Percentiles rank a stretch among this genome's conserved stretches.
Evolutionary conservation across 768 basidiomycete species (phyloP).

Genomic region (Kwoniella bestiolae): DNA sequence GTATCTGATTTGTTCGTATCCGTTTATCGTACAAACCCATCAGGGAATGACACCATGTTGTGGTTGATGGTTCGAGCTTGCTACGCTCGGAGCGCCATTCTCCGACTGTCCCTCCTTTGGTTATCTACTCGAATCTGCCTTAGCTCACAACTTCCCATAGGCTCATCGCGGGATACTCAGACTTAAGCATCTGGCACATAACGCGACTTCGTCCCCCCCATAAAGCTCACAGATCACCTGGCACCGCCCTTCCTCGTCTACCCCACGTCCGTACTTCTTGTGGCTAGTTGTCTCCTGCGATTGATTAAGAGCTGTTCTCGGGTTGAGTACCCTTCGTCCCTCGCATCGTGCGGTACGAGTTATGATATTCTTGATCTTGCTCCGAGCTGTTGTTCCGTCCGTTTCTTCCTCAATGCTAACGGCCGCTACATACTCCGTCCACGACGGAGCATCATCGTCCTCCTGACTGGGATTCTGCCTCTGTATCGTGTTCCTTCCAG

Average conservation of each 20-base stretch:
- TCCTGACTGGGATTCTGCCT: background rate
- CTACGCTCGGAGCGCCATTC: too few species aligned
- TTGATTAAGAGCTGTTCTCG: background rate
- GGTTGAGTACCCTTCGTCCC: background rate
- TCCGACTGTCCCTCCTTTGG: background rate
- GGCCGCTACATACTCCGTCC: too few species aligned
- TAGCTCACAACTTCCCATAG: too few species aligned
- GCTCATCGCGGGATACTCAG: too few species aligned
- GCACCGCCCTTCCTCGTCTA: background rate
- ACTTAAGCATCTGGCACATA: background rate
- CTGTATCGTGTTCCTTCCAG: background rate
- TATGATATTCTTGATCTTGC: background rate
- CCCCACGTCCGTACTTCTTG: background rate
- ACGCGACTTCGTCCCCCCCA: background rate
- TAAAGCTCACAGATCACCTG: background rate
- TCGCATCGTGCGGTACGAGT: background rate
- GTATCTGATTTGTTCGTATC: background rate
- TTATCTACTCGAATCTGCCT: background rate
- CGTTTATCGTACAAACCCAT: background rate
- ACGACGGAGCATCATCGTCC: background rate
- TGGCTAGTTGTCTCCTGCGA: too few species aligned
- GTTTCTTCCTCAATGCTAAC: too few species aligned
- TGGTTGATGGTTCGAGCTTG: too few species aligned
- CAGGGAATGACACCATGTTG: too few species aligned
- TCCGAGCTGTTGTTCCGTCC: too few species aligned